Evolutionary conservation across 306 rosid genomes (phyloP).

Genomic region (Vachellia pachyceras): DNA sequence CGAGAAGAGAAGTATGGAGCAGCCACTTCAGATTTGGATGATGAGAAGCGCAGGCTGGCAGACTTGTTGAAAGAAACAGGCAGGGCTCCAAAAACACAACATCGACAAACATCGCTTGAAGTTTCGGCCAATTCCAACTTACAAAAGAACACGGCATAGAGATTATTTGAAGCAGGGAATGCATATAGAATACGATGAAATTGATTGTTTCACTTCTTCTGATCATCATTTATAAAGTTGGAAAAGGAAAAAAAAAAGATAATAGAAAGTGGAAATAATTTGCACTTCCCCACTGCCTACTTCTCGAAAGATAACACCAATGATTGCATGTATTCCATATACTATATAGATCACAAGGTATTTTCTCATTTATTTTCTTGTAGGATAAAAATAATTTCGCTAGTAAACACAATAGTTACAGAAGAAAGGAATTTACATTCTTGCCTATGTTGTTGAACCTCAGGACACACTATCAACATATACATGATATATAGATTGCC

Average conservation of each 20-base stretch:
- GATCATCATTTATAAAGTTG: conserved; percentile 34
- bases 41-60: conserved; percentile 79
- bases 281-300: conserved; percentile 42
- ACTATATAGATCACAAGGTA: not conserved
- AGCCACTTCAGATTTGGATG: conserved; percentile 79
- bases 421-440: not conserved
- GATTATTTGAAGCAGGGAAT: conserved; percentile 47
- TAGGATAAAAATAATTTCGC: not conserved
- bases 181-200: conserved; percentile 44
- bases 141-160: conserved; percentile 45
- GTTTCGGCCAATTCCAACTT: not conserved
- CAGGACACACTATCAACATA: too few relatives aligned
- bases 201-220: conserved; percentile 43
- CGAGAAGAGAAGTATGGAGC: conserved; percentile 93
- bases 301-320: conserved; percentile 12
- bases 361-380: not conserved
- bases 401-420: not conserved
- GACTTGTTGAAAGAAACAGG: conserved; percentile 84
- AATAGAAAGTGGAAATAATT: conserved; percentile 39
- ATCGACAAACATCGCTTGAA: conserved; percentile 56
- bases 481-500: too few relatives aligned
- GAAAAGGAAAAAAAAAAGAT: conserved; percentile 25
- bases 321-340: not conserved
- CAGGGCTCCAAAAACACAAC: conserved; percentile 60
- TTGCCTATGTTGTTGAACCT: not conserved